A percentile compares a stretch with the other conserved stretches of the same genome.
Evolutionary conservation across 2,329 filamentous ascomycete genomes (phyloP).

Genomic region (Boeremia exigua): DNA sequence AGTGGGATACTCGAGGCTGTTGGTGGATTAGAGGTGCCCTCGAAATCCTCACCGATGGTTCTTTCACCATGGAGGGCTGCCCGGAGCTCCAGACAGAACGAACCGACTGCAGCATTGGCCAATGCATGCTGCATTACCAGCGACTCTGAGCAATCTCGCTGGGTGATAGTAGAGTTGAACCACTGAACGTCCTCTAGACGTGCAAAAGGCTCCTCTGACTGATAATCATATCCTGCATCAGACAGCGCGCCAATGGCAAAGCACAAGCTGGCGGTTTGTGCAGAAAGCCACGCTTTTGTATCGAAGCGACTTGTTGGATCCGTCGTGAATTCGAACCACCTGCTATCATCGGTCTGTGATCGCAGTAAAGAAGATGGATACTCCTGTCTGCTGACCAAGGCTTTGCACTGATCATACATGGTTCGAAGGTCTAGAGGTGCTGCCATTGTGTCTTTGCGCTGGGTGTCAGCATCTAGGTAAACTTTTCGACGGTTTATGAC

Average conservation of each 20-base stretch:
- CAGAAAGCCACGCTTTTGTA: slow-evolving; percentile 7
- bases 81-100: slow-evolving; percentile 11
- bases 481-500: neutral
- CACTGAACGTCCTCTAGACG: slow-evolving; percentile 16
- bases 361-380: slow-evolving; percentile 12
- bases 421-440: slow-evolving; percentile 6
- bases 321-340: slow-evolving; percentile 16
- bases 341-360: slow-evolving; percentile 7
- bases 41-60: slow-evolving; percentile 17
- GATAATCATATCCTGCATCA: neutral
- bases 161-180: slow-evolving; percentile 6
- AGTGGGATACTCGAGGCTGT: slow-evolving; percentile 7
- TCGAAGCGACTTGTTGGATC: slow-evolving; percentile 12
- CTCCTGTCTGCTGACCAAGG: slow-evolving; percentile 12
- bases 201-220: slow-evolving; percentile 12
- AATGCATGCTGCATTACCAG: slow-evolving; percentile 15
- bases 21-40: slow-evolving; percentile 14
- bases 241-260: slow-evolving; percentile 12
- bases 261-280: slow-evolving; percentile 10
- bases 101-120: slow-evolving; percentile 15
- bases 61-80: slow-evolving; percentile 11
- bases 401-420: slow-evolving; percentile 10
- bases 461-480: neutral
- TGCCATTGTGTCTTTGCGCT: slow-evolving; percentile 8
- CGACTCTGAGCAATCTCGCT: slow-evolving; percentile 1